Conservation (phyloP, 169 alveolate genomes). For the Cyclospora cayetanensis region DNA sequence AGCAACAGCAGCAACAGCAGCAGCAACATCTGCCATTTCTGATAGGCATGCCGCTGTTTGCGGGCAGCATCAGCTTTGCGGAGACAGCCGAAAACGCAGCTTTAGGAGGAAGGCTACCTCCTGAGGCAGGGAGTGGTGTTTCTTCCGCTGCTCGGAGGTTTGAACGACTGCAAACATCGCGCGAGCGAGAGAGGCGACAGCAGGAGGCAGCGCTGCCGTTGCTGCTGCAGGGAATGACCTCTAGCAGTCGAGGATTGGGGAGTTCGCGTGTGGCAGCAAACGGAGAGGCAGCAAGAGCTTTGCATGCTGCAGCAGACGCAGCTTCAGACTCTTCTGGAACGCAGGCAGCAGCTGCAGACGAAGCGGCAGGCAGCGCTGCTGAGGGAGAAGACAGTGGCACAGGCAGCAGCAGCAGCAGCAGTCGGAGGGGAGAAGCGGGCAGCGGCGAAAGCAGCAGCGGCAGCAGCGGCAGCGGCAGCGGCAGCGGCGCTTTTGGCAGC, state of each 20-base stretch:
- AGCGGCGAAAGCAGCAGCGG: neutral
- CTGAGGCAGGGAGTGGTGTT: neutral
- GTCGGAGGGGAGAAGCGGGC: neutral
- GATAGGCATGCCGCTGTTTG: neutral
- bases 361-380: neutral
- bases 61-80: neutral
- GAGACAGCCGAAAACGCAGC: neutral
- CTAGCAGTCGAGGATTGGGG: neutral
- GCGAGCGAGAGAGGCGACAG: too few relatives aligned
- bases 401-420: slow-evolving; percentile 5
- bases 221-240: neutral
- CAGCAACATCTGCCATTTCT: neutral
- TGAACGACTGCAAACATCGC: too few relatives aligned
- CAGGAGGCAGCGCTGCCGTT: neutral
- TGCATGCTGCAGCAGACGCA: neutral
- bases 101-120: neutral
- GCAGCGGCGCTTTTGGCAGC: neutral
- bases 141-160: too few relatives aligned
- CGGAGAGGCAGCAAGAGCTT: neutral
- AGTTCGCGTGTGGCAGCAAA: neutral
- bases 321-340: neutral
- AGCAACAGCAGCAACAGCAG: neutral
- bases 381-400: neutral
- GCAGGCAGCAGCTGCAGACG: neutral
- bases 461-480: neutral